Base-by-base conservation (phyloP, 352 stramenopile genomes). In the Globisporangium solare region DNA sequence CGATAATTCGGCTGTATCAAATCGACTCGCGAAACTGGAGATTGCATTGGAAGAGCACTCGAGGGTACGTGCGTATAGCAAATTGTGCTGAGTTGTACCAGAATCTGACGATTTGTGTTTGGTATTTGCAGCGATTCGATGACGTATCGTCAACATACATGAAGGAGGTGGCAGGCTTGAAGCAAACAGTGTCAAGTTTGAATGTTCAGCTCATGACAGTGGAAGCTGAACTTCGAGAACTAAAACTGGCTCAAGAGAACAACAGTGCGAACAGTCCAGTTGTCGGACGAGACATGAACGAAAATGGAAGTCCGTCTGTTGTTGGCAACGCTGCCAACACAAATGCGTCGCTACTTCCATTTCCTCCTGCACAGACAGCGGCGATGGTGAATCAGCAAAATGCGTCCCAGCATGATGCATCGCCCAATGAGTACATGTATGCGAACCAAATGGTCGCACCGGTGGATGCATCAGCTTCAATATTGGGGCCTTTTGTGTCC, bases 401-500 rank as follows among this genome's bases (percentile, higher is more conserved):
- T 21, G 20, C 35, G n/a, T 22, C 22, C 60, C 62, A 50, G 47
- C 57, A 58, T 42, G 49, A 56, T 15, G 43, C 56, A 12, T 64
- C 66, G 24, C 55, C 68, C 15, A 67, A 71, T 42, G 72, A 64
- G 18, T 70, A 80, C 55, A 53, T 62, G 14, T 89, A 86, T 47
- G 48, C 61, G 1, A 69, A 70, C 20, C 54, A 67, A 18, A 68
- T 73, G 22, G 71, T 78, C 43, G 31, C 55, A 15, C 61, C 68
- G 17, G 54, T 61, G 18, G 55, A 71, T 4, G 63, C 74, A 2
- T 58, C 70, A 20, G 78, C 75, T 15, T 86, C 79, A 6, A 68
- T 79, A 7, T 72, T 90, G 58, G 80, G 80, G 2, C 80, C 83
- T 11, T 93, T 95, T 35, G 85, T 93, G 6, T 95, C 83, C 0